Percentiles rank a stretch among this genome's conserved stretches.
phyloP scores from a whole-genome alignment of 495 filamentous ascomycete species.

The Neurospora pannonica region DNA sequence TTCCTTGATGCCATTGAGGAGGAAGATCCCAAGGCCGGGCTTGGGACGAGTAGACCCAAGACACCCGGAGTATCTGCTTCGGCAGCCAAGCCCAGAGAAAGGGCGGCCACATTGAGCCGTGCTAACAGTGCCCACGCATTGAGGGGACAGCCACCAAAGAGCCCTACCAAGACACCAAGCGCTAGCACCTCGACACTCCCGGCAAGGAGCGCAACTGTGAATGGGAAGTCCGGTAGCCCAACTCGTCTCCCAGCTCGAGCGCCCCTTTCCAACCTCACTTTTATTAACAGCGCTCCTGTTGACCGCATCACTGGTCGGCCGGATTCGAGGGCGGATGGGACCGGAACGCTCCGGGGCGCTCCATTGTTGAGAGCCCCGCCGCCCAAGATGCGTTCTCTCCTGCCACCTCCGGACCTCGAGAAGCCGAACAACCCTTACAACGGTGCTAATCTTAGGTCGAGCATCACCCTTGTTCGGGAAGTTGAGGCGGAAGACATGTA shows the following conservation, averaged over 20 bases:
- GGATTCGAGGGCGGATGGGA: constrained; percentile 30
- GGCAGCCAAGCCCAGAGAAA: constrained; percentile 26
- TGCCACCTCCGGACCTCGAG: constrained; percentile 53
- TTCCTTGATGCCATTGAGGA: constrained; percentile 73
- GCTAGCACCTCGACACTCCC: constrained; percentile 22
- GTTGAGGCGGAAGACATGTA: constrained; percentile 80
- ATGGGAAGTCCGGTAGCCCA: constrained; percentile 42
- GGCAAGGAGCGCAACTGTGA: constrained; percentile 11
- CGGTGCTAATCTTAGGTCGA: constrained; percentile 55
- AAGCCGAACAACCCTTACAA: constrained; percentile 54
- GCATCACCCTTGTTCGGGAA: constrained; percentile 51
- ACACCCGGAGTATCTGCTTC: constrained; percentile 59
- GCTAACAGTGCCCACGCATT: constrained; percentile 22
- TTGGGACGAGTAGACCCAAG: constrained; percentile 58
- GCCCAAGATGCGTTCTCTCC: constrained; percentile 80
- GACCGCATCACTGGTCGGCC: constrained; percentile 31
- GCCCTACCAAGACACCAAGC: constrained; percentile 59
- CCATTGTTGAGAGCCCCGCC: constrained; percentile 56
- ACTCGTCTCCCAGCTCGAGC: constrained; percentile 75
- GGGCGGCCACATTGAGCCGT: constrained; percentile 30
- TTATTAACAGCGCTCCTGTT: constrained; percentile 75
- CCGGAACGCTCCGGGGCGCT: constrained; percentile 28
- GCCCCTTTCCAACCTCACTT: constrained; percentile 68
- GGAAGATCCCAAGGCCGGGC: constrained; percentile 50
- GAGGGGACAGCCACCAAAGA: constrained; percentile 33